Percentiles rank a stretch among this genome's conserved stretches.
Conservation (phyloP, 768 basidiomycete species). For the Boletellus ananas region DNA sequence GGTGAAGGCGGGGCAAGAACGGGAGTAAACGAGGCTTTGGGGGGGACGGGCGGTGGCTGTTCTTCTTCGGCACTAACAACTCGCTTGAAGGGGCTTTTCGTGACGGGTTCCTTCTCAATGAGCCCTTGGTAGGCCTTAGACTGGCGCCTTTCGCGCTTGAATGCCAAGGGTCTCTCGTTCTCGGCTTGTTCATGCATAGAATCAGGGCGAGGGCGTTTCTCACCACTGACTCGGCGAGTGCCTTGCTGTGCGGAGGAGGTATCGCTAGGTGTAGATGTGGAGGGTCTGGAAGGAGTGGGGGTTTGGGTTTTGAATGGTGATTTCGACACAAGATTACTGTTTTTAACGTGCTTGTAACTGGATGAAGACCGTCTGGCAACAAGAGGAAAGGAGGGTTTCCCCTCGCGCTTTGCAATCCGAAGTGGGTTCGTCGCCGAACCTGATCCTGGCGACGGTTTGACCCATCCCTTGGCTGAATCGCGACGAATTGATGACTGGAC, state of each 20-base stretch:
- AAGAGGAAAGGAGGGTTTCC: constrained; percentile 39
- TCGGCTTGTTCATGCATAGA: constrained; percentile 71
- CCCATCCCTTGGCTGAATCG: constrained; percentile 65
- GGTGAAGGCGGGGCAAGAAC: constrained; percentile 21
- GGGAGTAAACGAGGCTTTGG: constrained; percentile 15
- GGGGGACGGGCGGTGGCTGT: constrained; percentile 25
- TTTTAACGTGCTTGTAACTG: constrained; percentile 75
- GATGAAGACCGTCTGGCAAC: constrained; percentile 70
- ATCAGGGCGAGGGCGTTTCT: constrained; percentile 70
- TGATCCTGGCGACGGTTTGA: constrained; percentile 37
- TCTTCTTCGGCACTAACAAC: constrained; percentile 25
- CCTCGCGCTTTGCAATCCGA: constrained; percentile 71
- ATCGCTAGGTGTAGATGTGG: constrained; percentile 11
- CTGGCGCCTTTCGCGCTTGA: constrained; percentile 71
- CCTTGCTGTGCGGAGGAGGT: constrained; percentile 11
- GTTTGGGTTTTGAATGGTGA: constrained; percentile 79
- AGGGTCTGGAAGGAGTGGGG: constrained; percentile 41
- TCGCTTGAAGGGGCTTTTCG: constrained; percentile 75
- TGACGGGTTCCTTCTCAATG: constrained; percentile 71
- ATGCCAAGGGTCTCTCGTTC: constrained; percentile 66
- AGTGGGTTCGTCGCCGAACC: constrained; percentile 54
- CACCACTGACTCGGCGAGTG: constrained; percentile 60
- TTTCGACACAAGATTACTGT: constrained; percentile 77
- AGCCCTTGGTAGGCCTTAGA: constrained; percentile 73
- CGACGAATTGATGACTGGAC: constrained; percentile 61